Evolutionary conservation across 2,329 filamentous ascomycete genomes (phyloP), one percentile per base, ranked within the genome.

Genomic region (Botrytis galanthina): DNA sequence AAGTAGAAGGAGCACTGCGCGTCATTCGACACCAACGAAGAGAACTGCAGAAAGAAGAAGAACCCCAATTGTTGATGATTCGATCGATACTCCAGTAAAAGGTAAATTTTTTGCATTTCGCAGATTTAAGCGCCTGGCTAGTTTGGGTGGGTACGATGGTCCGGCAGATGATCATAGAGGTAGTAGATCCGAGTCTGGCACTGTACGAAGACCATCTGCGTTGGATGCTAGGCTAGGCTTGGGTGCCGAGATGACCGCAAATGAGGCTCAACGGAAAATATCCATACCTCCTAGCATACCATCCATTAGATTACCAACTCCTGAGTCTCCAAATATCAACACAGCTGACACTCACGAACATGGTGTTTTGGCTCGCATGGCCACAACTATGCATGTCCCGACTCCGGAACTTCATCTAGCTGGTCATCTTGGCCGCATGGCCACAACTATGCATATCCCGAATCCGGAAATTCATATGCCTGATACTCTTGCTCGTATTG

Each of bases 141-240:
- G 64, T 63, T 44, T 70, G 20, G 59, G 71, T 57, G 71, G 71
- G 12, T 73, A 69, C 32, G 71, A 73, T 62, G 71, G 71, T 54
- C 32, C 71, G 3, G 22, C 37, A 18, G 71, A 73, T 70, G 66
- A 63, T 37, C 42, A 4, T 39, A 39, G 44, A 5, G 44, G 8
- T 10, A 48, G 26, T 42, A 32, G 32, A 35, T 18, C 22, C 14
- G 42, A 26, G 26, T 70, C 54, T 32, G 29, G 18, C 29, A 37
- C 26, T 35, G 18, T 5, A 20, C 16, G 66, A 44, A 57, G 26
- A 44, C 48, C 59, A 48, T 61, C 68, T 29, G 54, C 54, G 0
- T 70, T 70, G 46, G 68, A 70, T 46, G 8, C 42, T 37, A 70
- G 59, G 22, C 10, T 70, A n/a, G 68, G 68, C 8, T n/a, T 70